Conservation (phyloP, 371 early-diverging fungal species). For the Furculomyces boomerangus region DNA sequence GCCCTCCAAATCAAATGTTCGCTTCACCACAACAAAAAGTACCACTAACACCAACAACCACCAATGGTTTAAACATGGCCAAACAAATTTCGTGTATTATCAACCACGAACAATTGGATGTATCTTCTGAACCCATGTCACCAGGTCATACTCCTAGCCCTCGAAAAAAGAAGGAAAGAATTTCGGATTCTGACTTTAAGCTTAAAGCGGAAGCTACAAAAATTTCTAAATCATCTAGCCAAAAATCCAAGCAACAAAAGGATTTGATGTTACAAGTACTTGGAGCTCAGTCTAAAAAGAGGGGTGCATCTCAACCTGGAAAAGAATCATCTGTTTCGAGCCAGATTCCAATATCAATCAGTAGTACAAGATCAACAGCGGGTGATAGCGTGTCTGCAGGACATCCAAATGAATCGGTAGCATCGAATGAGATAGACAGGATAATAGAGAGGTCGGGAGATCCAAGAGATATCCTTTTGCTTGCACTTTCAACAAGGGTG, state of each 20-base stretch:
- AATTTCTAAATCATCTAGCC: background rate
- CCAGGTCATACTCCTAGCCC: too few species aligned
- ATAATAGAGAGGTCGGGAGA: background rate
- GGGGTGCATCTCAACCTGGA: background rate
- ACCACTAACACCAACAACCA: background rate
- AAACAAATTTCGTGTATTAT: background rate
- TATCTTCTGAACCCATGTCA: background rate
- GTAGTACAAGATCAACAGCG: background rate
- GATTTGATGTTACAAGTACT: background rate
- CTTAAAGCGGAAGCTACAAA: background rate
- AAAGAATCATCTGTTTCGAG: too few species aligned
- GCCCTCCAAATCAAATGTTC: background rate
- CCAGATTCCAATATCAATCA: background rate
- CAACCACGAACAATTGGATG: background rate
- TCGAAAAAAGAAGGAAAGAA: too few species aligned
- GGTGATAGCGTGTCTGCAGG: background rate
- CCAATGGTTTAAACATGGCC: background rate
- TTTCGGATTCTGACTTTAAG: background rate
- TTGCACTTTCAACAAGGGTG: background rate
- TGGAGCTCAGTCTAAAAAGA: background rate
- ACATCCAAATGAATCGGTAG: background rate
- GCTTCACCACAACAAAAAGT: background rate
- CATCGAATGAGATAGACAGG: background rate
- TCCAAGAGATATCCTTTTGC: background rate
- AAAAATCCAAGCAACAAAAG: background rate